These are phyloP conservation scores for Kluyveromyces sp. DNA, from an alignment of 1,139 yeast species.

Conservation along the genomic window DNA sequence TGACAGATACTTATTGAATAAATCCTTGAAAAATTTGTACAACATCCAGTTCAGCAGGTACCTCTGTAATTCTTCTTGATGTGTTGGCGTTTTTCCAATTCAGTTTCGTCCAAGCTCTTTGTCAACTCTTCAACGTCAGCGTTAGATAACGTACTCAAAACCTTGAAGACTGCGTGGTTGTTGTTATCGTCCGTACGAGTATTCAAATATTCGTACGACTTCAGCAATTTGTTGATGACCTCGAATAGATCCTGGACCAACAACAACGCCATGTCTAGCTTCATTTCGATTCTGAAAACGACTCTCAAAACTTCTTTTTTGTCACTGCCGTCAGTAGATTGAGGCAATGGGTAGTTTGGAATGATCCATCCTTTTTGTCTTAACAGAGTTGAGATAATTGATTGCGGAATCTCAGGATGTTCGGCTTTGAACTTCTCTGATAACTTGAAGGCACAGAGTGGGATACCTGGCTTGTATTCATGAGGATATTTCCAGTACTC, in stretches of 20 bases:
- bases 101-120: slow-evolving; percentile 14
- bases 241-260: slow-evolving; percentile 59
- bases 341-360: slow-evolving; percentile 85
- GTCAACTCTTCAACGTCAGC: slow-evolving; percentile 22
- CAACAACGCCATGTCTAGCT: slow-evolving; percentile 65
- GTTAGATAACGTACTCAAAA: slow-evolving; percentile 19
- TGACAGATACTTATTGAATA: not conserved
- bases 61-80: slow-evolving; percentile 24
- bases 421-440: slow-evolving; percentile 48
- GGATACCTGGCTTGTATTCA: slow-evolving; percentile 65
- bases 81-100: slow-evolving; percentile 7
- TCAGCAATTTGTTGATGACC: slow-evolving; percentile 48
- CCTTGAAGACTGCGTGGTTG: slow-evolving; percentile 10
- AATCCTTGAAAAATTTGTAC: not conserved
- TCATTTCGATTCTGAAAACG: slow-evolving; percentile 69
- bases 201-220: slow-evolving; percentile 35
- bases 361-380: slow-evolving; percentile 81
- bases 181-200: slow-evolving; percentile 22
- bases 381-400: slow-evolving; percentile 61
- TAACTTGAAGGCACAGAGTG: slow-evolving; percentile 82
- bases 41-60: slow-evolving; percentile 17
- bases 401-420: slow-evolving; percentile 84
- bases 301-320: slow-evolving; percentile 68
- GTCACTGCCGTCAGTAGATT: slow-evolving; percentile 36
- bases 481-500: slow-evolving; percentile 14